Percentiles rank a stretch among this genome's conserved stretches.
Conservation (phyloP, 305 asterid species). For the Ajuga reptans region DNA sequence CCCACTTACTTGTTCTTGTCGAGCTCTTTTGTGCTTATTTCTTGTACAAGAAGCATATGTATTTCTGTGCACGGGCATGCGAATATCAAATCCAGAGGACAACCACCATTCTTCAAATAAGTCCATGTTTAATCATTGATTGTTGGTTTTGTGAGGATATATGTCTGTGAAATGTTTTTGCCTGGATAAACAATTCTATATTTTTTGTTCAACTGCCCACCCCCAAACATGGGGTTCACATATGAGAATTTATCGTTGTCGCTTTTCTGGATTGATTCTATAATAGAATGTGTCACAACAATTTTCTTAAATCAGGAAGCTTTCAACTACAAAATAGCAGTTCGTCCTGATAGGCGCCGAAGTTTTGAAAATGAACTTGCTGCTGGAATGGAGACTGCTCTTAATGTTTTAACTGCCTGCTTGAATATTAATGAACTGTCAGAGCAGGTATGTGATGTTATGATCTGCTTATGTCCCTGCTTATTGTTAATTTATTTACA, state of each 20-base stretch:
- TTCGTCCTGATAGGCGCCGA: slow-evolving; percentile 97
- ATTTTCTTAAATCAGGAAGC: slow-evolving; percentile 58
- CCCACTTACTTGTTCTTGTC: neutral
- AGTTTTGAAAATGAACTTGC: slow-evolving; percentile 80
- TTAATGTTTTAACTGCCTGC: slow-evolving; percentile 80
- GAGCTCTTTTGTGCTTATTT: neutral
- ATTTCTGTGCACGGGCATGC: neutral
- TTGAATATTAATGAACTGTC: slow-evolving; percentile 62
- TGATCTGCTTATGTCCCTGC: slow-evolving; percentile 8
- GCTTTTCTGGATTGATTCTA: slow-evolving; percentile 10
- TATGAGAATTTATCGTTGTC: neutral
- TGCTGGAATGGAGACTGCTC: slow-evolving; percentile 69
- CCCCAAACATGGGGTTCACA: neutral
- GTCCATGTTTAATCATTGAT: neutral
- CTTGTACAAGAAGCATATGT: neutral
- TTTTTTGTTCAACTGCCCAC: neutral
- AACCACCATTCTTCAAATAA: neutral
- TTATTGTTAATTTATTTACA: neutral
- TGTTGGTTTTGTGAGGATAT: neutral
- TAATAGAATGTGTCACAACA: slow-evolving; percentile 14
- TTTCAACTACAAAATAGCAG: slow-evolving; percentile 91
- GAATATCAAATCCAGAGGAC: neutral
- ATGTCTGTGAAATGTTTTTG: neutral
- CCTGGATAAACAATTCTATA: slow-evolving; percentile 1
- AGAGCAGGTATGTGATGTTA: slow-evolving; percentile 64